Evolutionary conservation across 148 eudicot genomes (phyloP), one percentile per base, ranked within the genome.

Genomic region (Fallopia convolvulus): DNA sequence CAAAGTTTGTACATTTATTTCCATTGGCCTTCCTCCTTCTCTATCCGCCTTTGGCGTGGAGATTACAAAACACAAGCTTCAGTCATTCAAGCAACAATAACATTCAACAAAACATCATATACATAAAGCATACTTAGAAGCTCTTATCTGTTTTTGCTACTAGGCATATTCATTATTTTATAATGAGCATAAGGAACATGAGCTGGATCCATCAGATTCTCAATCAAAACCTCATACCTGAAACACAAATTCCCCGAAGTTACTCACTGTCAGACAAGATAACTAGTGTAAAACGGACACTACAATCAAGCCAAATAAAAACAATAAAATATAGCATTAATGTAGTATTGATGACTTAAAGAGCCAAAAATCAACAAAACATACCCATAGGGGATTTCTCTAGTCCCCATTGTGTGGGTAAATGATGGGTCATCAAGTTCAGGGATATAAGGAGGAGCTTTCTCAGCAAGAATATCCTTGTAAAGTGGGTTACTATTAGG

Each of bases 151-250:
- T 75, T 77, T 74, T 86, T 84, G 47, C 75, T 75, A 76, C 70
- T 55, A 41, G 77, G 80, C n/a, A 76, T 15, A 60, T 79, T 79
- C 90, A 94, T 84, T 48, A 94, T 82, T 72, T 94, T 92, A 50
- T 94, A 82, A 83, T 94, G 98, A 70, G 98, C 98, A 81, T 94
- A 94, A 41, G 84, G 90, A 86, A 91, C 90, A 84, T 94, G 98
- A 79, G 98, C 88, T 42, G 98, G 98, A 77, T 94, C 98, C 98
- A 94, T 91, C 47, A 94, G 94, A 85, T 94, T 94, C 85, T 94
- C 98, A 52, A 81, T 83, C 77, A 94, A 83, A 79, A 91, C 77
- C 80, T 94, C 98, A 75, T 93, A 93, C 83, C 97, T 93, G 89
- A 77, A 81, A 78, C 52, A 79, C 47, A 75, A 81, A 26, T 72